A percentile compares a stretch with the other conserved stretches of the same genome.
Evolutionary conservation across 352 stramenopile genomes (phyloP).

Genomic region (Phytophthora boehmeriae): DNA sequence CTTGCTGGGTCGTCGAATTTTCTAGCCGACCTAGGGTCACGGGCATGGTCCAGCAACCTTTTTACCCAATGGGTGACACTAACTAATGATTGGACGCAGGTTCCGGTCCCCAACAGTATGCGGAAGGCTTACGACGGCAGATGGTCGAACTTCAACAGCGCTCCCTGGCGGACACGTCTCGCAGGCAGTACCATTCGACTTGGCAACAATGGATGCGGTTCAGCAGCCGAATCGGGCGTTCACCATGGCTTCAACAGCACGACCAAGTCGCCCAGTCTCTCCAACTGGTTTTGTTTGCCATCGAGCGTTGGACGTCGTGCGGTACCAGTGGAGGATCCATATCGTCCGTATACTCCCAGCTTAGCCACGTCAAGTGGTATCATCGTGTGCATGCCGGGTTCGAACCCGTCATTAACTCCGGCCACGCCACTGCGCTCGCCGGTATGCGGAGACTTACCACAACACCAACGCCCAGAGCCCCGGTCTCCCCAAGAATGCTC

Average conservation of each 20-base stretch:
- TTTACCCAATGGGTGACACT: neutral
- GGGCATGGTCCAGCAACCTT: neutral
- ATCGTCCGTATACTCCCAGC: conserved; percentile 6
- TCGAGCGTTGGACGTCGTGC: neutral
- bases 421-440: conserved; percentile 1
- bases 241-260: conserved; percentile 11
- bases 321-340: neutral
- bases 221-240: neutral
- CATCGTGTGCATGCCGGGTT: conserved; percentile 7
- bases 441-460: conserved; percentile 2
- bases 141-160: neutral
- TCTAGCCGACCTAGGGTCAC: neutral
- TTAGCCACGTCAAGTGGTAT: conserved; percentile 19
- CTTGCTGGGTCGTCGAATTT: neutral
- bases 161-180: neutral
- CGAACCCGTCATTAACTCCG: neutral
- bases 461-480: neutral
- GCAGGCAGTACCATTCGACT: neutral
- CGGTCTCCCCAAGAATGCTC: conserved; percentile 5
- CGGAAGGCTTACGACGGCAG: neutral
- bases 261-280: conserved; percentile 3
- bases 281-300: conserved; percentile 10
- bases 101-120: neutral
- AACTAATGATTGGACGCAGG: neutral
- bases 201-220: neutral